phyloP scores from a whole-genome alignment of 495 filamentous ascomycete genomes.

The Emericellopsis terricola region DNA sequence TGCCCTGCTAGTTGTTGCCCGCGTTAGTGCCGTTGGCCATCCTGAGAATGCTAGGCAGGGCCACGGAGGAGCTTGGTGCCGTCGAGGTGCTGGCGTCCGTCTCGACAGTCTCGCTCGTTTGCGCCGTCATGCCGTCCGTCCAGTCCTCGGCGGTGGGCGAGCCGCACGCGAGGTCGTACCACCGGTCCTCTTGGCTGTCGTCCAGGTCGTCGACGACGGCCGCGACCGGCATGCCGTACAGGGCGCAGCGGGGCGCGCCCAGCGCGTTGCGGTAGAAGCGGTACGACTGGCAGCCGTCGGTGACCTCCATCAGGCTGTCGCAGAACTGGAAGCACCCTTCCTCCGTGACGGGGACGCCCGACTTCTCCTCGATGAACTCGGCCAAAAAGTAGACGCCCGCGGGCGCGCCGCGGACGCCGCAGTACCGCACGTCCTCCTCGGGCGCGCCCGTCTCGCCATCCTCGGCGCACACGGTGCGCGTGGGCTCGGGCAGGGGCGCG shows the following conservation, averaged over 20 bases:
- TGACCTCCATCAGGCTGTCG: constrained; percentile 6
- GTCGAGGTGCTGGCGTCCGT: too few species aligned
- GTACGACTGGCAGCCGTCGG: constrained; percentile 8
- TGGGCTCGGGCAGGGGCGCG: constrained; percentile 1
- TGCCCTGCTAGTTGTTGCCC: too few species aligned
- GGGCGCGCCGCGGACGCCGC: constrained; percentile 9
- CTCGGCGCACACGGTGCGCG: constrained; percentile 4
- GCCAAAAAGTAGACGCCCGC: constrained; percentile 7
- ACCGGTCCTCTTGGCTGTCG: constrained; percentile 6
- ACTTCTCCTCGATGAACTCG: constrained; percentile 5
- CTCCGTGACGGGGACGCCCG: constrained; percentile 5
- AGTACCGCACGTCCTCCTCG: constrained; percentile 3
- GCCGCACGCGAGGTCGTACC: constrained; percentile 13
- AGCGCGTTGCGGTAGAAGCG: constrained; percentile 8
- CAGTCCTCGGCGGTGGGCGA: too few species aligned
- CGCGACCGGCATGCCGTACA: constrained; percentile 11
- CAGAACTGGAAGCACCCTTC: constrained; percentile 10
- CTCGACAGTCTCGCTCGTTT: too few species aligned
- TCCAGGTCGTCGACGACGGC: constrained; percentile 7
- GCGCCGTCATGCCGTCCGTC: too few species aligned
- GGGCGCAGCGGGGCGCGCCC: constrained; percentile 7
- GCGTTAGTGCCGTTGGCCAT: too few species aligned
- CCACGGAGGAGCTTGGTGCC: too few species aligned
- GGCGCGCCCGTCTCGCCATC: constrained; percentile 5
- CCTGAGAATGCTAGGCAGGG: too few species aligned